Conservation (phyloP, 2,329 filamentous ascomycete genomes). For the Epichloe elymi region DNA sequence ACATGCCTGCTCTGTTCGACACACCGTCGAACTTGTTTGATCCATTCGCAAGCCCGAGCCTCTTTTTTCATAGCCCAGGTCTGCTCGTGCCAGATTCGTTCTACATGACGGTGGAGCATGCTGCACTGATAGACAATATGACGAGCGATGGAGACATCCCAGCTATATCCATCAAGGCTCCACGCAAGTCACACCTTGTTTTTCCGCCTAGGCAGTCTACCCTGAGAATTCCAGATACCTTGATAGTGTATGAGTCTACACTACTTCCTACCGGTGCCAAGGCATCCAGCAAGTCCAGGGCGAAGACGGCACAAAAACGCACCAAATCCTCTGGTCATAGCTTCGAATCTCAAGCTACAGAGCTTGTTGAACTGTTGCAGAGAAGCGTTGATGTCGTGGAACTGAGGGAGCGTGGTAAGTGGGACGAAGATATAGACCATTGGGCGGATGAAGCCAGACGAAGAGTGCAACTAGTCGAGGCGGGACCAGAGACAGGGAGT, state of each 20-base stretch:
- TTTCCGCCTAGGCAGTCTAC: conserved; percentile 36
- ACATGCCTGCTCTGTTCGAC: conserved; percentile 31
- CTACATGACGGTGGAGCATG: conserved; percentile 18
- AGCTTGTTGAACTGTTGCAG: conserved; percentile 35
- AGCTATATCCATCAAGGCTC: conserved; percentile 12
- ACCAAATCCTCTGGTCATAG: conserved; percentile 23
- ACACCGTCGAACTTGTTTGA: conserved; percentile 41
- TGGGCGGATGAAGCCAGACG: conserved; percentile 21
- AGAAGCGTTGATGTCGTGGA: conserved; percentile 34
- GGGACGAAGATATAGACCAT: conserved; percentile 26
- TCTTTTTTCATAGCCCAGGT: conserved; percentile 44
- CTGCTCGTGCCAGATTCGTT: conserved; percentile 33
- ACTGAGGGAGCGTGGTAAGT: conserved; percentile 26
- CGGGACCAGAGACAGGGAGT: conserved; percentile 18
- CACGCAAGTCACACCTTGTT: conserved; percentile 28
- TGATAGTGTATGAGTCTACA: conserved; percentile 33
- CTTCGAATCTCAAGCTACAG: conserved; percentile 32
- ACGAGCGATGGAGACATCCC: conserved; percentile 9
- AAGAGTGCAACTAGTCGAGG: conserved; percentile 25
- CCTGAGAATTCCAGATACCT: conserved; percentile 34
- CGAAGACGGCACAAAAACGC: conserved; percentile 9
- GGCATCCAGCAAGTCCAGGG: neutral
- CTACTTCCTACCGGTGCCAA: conserved; percentile 11
- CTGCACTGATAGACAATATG: conserved; percentile 13
- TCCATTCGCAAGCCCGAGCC: conserved; percentile 42